Base-by-base conservation (phyloP, 495 filamentous ascomycete genomes). In the Penicillium lividum region DNA sequence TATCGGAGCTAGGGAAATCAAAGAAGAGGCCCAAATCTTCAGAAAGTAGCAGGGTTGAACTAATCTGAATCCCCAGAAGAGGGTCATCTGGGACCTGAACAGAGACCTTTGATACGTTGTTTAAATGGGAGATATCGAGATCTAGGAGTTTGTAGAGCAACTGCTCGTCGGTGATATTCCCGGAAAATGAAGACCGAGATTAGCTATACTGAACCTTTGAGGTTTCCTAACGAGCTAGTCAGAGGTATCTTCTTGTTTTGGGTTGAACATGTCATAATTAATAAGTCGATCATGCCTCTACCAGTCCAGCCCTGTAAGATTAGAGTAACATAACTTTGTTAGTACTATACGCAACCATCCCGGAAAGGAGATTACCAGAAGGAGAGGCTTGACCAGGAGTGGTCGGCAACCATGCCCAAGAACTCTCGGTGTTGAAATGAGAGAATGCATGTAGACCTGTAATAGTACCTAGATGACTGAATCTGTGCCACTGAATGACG, bases 371-470 rank as follows among this genome's bases (percentile, higher is more conserved):
- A 4, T n/a, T 27, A 56, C 54, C 54, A 9, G 54, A 56, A 40
- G 44, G 44, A 11, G 33, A 56, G 31, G 30, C 40, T 46, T 56
- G 54, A 10, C 31, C 31, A 33, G 43, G 3, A n/a, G 44, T 46
- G 7, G 44, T 52, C 16, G 59, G 59, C 27, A 62, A 36, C 62
- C 62, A 64, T 16, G 50, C 29, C 62, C 65, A 67, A 16, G 64
- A 56, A 7, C 54, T 61, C 27, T 61, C 52, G 16, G 45, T 64
- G 31, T 51, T 48, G 25, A 58, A 67, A 28, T 48, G 56, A 5
- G 60, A 53, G 43, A 64, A 61, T 9, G 52, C 64, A 42, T 67
- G 61, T 2, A 64, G 34, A 4, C 65, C 65, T 0, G 65, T 67
- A 11, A 67, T 50, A 33, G 22, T 2, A 22, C 22, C 22, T 22